Conservation (phyloP, 495 filamentous ascomycete species). For the Neurospora terricola region DNA sequence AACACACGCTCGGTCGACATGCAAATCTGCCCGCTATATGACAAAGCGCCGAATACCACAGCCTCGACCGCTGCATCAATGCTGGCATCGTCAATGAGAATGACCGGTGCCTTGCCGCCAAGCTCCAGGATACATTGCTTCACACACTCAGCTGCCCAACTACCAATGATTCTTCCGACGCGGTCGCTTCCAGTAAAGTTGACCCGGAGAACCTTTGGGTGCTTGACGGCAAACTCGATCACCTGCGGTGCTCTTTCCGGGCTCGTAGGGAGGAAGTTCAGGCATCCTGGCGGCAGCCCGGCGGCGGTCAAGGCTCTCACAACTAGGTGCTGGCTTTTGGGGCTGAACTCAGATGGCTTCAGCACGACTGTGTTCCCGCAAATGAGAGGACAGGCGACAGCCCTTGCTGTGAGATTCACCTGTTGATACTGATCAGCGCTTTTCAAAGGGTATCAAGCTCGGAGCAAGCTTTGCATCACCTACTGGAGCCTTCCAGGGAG, state of each 20-base stretch:
- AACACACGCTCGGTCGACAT: slow-evolving; percentile 30
- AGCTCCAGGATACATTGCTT: slow-evolving; percentile 45
- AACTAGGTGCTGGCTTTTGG: slow-evolving; percentile 58
- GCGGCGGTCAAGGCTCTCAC: slow-evolving; percentile 54
- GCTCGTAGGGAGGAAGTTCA: slow-evolving; percentile 39
- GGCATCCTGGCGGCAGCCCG: slow-evolving; percentile 42
- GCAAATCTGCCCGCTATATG: slow-evolving; percentile 26
- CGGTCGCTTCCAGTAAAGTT: slow-evolving; percentile 29
- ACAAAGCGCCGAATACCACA: slow-evolving; percentile 20
- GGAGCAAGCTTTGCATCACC: no score
- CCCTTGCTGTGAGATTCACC: slow-evolving; percentile 49
- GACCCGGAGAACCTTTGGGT: slow-evolving; percentile 29
- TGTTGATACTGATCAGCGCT: slow-evolving; percentile 27
- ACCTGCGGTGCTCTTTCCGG: slow-evolving; percentile 33
- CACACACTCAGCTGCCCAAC: slow-evolving; percentile 42
- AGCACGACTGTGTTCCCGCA: slow-evolving; percentile 70
- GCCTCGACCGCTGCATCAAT: slow-evolving; percentile 25
- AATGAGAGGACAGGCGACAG: slow-evolving; percentile 56
- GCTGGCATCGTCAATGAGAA: slow-evolving; percentile 25
- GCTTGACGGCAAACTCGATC: slow-evolving; percentile 38
- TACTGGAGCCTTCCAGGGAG: no score
- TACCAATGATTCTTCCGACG: slow-evolving; percentile 26
- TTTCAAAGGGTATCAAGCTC: no score
- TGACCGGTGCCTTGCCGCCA: slow-evolving; percentile 25
- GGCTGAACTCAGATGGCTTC: slow-evolving; percentile 66